Percentiles rank a stretch among this genome's conserved stretches.
These are phyloP conservation scores for Vitis rupestris DNA, from an alignment of 164 flowering plant genomes.

Conservation along the genomic window DNA sequence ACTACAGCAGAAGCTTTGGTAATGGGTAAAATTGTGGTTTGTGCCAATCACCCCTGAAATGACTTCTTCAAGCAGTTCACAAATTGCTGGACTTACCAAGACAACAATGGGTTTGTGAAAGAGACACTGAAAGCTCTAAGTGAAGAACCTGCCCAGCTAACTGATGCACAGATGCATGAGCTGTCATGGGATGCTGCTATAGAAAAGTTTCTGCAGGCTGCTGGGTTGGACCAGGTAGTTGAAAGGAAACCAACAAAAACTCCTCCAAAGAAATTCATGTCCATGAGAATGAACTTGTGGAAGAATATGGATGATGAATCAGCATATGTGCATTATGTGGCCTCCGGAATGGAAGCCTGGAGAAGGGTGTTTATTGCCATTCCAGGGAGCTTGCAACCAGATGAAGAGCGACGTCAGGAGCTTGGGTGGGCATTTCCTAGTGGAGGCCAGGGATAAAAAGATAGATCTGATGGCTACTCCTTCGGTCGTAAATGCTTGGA, in stretches of 20 bases:
- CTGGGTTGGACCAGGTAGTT: slow-evolving; percentile 42
- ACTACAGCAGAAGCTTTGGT: slow-evolving; percentile 97
- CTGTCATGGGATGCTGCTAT: slow-evolving; percentile 97
- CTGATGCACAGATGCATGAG: slow-evolving; percentile 59
- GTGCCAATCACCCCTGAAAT: slow-evolving; percentile 93
- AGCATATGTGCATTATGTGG: slow-evolving; percentile 12
- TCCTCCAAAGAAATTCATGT: slow-evolving; percentile 15
- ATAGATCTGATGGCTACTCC: neutral
- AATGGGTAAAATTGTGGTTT: slow-evolving; percentile 88
- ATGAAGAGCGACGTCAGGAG: slow-evolving; percentile 71
- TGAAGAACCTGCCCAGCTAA: slow-evolving; percentile 1
- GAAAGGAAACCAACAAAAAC: slow-evolving; percentile 11
- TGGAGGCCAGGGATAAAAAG: slow-evolving; percentile 8
- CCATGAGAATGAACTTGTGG: too few species aligned
- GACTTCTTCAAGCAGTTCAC: slow-evolving; percentile 92
- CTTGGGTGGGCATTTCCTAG: slow-evolving; percentile 56
- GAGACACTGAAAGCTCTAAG: too few species aligned
- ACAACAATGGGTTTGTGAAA: slow-evolving; percentile 26
- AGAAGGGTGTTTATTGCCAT: slow-evolving; percentile 68
- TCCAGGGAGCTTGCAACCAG: slow-evolving; percentile 68
- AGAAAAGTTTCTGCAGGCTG: slow-evolving; percentile 57
- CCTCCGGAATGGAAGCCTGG: slow-evolving; percentile 59
- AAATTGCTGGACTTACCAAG: slow-evolving; percentile 58
- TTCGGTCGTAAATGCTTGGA: too few species aligned
- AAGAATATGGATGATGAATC: too few species aligned